phyloP scores from a whole-genome alignment of 2,329 filamentous ascomycete species.

The Stemphylium beticola region DNA sequence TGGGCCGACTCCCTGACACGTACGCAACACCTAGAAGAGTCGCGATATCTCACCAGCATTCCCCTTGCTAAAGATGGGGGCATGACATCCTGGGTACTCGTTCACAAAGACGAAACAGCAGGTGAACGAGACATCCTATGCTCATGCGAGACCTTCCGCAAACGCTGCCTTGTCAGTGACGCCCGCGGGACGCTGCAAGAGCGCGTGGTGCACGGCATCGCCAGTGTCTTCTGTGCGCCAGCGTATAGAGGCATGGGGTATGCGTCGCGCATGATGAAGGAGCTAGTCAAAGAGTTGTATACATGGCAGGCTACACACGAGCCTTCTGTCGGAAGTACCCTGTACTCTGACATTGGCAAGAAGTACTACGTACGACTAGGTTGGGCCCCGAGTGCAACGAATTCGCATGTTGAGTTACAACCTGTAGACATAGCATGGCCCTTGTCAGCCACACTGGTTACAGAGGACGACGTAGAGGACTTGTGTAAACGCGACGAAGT shows the following conservation, averaged over 20 bases:
- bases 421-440: slow-evolving; percentile 17
- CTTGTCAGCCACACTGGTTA: background rate
- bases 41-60: slow-evolving; percentile 46
- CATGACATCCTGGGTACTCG: slow-evolving; percentile 63
- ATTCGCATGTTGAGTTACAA: slow-evolving; percentile 68
- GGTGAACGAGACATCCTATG: slow-evolving; percentile 55
- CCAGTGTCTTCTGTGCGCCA: slow-evolving; percentile 69
- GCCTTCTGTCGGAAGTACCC: slow-evolving; percentile 68
- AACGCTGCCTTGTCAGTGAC: background rate
- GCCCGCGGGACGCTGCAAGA: slow-evolving; percentile 57
- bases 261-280: background rate
- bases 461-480: background rate
- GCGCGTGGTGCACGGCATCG: slow-evolving; percentile 72
- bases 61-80: slow-evolving; percentile 62
- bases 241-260: background rate
- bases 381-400: slow-evolving; percentile 73
- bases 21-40: background rate
- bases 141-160: slow-evolving; percentile 53
- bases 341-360: slow-evolving; percentile 86
- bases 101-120: slow-evolving; percentile 49
- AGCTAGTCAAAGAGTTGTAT: slow-evolving; percentile 40
- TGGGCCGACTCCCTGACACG: slow-evolving; percentile 2
- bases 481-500: slow-evolving; percentile 60
- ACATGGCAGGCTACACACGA: slow-evolving; percentile 52
- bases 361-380: slow-evolving; percentile 75